Conservation (phyloP, 148 eudicot species). For the Dysphania ambrosioides region DNA sequence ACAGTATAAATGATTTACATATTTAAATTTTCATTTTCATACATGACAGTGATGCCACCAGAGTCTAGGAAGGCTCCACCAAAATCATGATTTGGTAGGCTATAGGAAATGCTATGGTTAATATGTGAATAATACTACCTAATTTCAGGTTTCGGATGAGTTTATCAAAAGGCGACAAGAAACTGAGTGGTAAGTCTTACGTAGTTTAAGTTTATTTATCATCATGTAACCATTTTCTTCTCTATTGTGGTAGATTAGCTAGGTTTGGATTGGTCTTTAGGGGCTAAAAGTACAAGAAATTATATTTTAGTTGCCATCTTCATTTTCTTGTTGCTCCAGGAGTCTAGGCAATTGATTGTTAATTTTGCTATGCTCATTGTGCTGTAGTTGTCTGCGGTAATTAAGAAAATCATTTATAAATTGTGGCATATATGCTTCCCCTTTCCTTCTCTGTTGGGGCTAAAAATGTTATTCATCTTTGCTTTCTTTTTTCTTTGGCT, state of each 20-base stretch:
- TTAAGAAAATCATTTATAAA: background rate
- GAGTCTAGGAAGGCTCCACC: background rate
- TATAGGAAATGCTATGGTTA: background rate
- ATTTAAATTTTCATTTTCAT: conserved; percentile 1
- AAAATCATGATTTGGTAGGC: background rate
- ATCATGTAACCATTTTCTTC: background rate
- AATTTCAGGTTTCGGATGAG: conserved; percentile 85
- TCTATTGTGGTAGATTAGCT: background rate
- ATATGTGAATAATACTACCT: background rate
- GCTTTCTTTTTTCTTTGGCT: background rate
- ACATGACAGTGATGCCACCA: background rate
- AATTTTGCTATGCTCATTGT: background rate
- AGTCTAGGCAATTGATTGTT: background rate
- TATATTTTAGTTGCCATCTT: background rate
- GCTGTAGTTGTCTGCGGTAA: background rate
- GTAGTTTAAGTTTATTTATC: too few relatives aligned
- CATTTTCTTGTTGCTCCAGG: background rate
- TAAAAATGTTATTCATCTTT: background rate
- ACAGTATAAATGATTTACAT: background rate
- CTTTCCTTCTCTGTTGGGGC: background rate
- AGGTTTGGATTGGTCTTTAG: background rate
- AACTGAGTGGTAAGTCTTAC: conserved; percentile 89
- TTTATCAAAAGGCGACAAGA: conserved; percentile 80
- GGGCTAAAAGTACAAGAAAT: background rate
- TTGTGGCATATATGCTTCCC: background rate